These are phyloP conservation scores for Medicago arabica DNA, from an alignment of 306 rosid species.

Conservation along the genomic window DNA sequence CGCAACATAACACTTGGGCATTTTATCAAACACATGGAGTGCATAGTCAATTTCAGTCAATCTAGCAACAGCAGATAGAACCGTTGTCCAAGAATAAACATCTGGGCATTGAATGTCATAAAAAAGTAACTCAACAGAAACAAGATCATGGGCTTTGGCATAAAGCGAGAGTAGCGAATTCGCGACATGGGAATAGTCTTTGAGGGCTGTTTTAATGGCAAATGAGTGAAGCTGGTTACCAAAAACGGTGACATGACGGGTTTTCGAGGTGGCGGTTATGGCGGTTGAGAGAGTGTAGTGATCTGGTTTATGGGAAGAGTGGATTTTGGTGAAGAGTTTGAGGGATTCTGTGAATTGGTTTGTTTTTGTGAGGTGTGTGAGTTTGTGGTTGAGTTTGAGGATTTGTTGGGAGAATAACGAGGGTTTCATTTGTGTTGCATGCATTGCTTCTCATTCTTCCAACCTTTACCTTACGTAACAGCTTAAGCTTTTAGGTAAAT, in stretches of 20 bases:
- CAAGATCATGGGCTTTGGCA: constrained; percentile 54
- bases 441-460: neutral
- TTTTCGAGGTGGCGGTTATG: constrained; percentile 58
- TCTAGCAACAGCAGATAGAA: constrained; percentile 61
- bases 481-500: constrained; percentile 18
- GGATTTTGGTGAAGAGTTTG: constrained; percentile 54
- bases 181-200: constrained; percentile 61
- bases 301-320: constrained; percentile 66
- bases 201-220: constrained; percentile 56
- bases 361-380: constrained; percentile 54
- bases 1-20: constrained; percentile 56
- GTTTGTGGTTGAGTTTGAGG: constrained; percentile 53
- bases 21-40: constrained; percentile 54
- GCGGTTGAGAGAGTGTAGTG: constrained; percentile 72
- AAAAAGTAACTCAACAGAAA: constrained; percentile 48
- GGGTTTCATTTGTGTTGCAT: neutral
- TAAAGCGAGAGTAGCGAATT: constrained; percentile 73
- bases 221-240: constrained; percentile 69
- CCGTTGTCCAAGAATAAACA: constrained; percentile 77
- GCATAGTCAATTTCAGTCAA: constrained; percentile 55
- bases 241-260: constrained; percentile 26
- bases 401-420: constrained; percentile 33
- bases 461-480: constrained; percentile 5
- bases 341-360: constrained; percentile 52
- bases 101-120: constrained; percentile 55